phyloP scores from a whole-genome alignment of 164 flowering plant species.

The Saururus chinensis region DNA sequence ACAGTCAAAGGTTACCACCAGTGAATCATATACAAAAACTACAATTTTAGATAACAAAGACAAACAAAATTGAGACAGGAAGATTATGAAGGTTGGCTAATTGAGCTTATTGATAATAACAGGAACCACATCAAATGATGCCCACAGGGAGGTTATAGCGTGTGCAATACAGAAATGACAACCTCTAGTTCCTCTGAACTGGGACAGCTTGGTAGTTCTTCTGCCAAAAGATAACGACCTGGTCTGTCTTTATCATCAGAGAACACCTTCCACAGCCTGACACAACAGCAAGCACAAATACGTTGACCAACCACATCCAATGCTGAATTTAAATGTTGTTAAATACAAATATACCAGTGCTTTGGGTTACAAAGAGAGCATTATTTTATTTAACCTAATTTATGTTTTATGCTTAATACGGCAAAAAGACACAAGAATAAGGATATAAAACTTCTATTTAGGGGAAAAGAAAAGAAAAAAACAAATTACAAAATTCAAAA shows the following conservation, averaged over 20 bases:
- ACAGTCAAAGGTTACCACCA: background rate
- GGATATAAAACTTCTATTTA: background rate
- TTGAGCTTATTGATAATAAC: background rate
- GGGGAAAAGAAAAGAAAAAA: background rate
- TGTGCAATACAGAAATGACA: background rate
- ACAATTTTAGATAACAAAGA: background rate
- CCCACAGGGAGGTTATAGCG: background rate
- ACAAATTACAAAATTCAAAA: background rate
- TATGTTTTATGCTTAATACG: background rate
- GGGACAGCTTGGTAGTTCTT: constrained; percentile 74
- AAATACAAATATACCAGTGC: constrained; percentile 1
- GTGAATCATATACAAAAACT: background rate
- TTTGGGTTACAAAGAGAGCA: background rate
- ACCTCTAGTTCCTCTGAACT: constrained; percentile 89
- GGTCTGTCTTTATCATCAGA: constrained; percentile 90
- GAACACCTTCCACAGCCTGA: constrained; percentile 88
- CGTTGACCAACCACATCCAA: background rate
- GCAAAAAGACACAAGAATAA: background rate
- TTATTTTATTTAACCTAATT: background rate
- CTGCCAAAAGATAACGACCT: constrained; percentile 70
- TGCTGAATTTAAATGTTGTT: constrained; percentile 2
- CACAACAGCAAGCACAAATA: background rate
- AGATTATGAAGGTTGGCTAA: too few species aligned
- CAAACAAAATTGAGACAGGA: background rate
- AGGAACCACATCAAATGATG: background rate